Conservation (phyloP, 1,284 basidiomycete species). For the Tylopilus orsonianus region DNA sequence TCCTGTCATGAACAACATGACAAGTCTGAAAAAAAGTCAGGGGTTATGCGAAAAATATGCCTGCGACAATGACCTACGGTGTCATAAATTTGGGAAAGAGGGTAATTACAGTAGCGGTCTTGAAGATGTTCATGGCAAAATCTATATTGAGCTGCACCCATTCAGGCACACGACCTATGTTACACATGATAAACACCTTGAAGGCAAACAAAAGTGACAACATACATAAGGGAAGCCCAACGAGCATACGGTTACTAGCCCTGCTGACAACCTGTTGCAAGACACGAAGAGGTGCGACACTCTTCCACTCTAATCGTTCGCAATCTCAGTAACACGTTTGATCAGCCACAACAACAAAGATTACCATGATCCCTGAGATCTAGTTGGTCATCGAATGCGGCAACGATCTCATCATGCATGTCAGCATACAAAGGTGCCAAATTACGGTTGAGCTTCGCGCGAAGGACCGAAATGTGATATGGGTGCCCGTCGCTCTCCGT, state of each 20-base stretch:
- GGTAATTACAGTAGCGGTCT: slow-evolving; percentile 31
- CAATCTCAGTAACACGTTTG: background rate
- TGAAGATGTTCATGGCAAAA: slow-evolving; percentile 37
- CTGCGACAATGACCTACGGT: slow-evolving; percentile 31
- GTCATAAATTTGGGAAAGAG: slow-evolving; percentile 40
- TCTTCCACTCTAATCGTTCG: slow-evolving; percentile 31
- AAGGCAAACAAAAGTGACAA: background rate
- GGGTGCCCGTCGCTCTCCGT: slow-evolving; percentile 21
- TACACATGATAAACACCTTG: background rate
- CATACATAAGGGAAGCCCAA: slow-evolving; percentile 42
- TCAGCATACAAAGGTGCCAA: slow-evolving; percentile 27
- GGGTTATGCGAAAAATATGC: background rate
- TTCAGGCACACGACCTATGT: slow-evolving; percentile 39
- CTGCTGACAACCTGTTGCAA: slow-evolving; percentile 32
- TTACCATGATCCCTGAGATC: slow-evolving; percentile 21
- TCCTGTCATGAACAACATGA: slow-evolving; percentile 5
- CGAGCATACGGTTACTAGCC: slow-evolving; percentile 39
- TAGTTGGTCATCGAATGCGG: slow-evolving; percentile 30
- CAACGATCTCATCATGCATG: slow-evolving; percentile 35
- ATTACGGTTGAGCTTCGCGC: slow-evolving; percentile 34
- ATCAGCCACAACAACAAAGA: background rate
- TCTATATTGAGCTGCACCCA: slow-evolving; percentile 36
- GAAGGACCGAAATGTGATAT: slow-evolving; percentile 30
- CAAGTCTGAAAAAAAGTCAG: slow-evolving; percentile 2
- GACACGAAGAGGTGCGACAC: slow-evolving; percentile 18